A percentile compares a stretch with the other conserved stretches of the same genome.
These are phyloP conservation scores for Ustilago tritici DNA, from an alignment of 1,284 basidiomycete genomes.

Conservation along the genomic window DNA sequence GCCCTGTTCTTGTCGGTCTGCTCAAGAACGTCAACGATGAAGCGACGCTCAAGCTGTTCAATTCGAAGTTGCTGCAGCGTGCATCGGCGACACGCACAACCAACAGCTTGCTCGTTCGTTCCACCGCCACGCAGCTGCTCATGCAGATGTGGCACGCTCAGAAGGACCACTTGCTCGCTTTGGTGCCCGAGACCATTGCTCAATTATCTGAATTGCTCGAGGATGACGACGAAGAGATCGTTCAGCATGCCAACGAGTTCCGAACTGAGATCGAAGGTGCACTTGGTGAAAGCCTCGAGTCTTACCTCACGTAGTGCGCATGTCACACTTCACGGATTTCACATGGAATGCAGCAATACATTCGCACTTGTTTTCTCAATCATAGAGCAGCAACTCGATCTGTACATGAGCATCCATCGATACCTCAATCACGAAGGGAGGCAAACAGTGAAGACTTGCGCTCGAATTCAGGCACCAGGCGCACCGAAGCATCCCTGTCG, in stretches of 20 bases:
- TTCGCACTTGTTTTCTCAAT: background rate
- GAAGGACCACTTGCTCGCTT: slow-evolving; percentile 74
- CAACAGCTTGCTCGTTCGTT: slow-evolving; percentile 36
- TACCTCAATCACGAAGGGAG: background rate
- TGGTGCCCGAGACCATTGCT: slow-evolving; percentile 73
- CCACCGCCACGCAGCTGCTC: slow-evolving; percentile 79
- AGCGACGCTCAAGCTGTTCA: slow-evolving; percentile 80
- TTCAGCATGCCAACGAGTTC: slow-evolving; percentile 70
- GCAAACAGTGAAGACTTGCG: background rate
- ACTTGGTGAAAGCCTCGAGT: slow-evolving; percentile 71
- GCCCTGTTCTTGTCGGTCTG: slow-evolving; percentile 72
- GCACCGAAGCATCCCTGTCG: background rate
- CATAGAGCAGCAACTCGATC: background rate
- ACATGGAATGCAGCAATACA: background rate
- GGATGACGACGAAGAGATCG: slow-evolving; percentile 71
- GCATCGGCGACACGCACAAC: slow-evolving; percentile 73
- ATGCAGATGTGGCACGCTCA: slow-evolving; percentile 78
- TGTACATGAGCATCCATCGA: background rate
- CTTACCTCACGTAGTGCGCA: slow-evolving; percentile 60
- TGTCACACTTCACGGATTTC: background rate
- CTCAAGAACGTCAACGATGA: slow-evolving; percentile 75
- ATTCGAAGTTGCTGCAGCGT: slow-evolving; percentile 85
- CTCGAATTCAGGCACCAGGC: too few species aligned
- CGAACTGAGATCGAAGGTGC: slow-evolving; percentile 71
- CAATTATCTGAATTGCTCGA: slow-evolving; percentile 73